phyloP scores from a whole-genome alignment of 2,329 filamentous ascomycete species.

The Gremmenia infestans region DNA sequence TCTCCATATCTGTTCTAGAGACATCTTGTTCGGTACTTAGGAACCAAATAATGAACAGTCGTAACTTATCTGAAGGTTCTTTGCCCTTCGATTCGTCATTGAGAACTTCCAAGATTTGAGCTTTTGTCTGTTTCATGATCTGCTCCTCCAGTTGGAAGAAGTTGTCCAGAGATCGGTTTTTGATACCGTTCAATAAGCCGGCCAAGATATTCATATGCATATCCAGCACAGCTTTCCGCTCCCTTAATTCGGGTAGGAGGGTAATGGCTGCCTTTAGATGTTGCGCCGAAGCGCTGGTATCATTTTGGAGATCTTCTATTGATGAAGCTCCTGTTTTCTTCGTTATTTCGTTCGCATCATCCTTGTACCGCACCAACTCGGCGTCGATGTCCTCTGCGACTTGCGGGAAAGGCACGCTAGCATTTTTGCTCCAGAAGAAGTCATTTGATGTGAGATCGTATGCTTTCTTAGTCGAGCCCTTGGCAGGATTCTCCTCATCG shows the following conservation, averaged over 20 bases:
- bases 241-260: slow-evolving; percentile 81
- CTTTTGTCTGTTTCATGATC: slow-evolving; percentile 84
- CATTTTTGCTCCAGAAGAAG: slow-evolving; percentile 96
- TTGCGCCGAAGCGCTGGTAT: slow-evolving; percentile 82
- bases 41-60: slow-evolving; percentile 96
- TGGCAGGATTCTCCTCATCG: slow-evolving; percentile 71
- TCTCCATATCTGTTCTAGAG: slow-evolving; percentile 72
- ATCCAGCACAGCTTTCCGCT: slow-evolving; percentile 87
- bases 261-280: slow-evolving; percentile 96
- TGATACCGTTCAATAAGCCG: slow-evolving; percentile 71
- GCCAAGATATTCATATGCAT: slow-evolving; percentile 99
- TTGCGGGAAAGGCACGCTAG: slow-evolving; percentile 84
- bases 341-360: slow-evolving; percentile 89
- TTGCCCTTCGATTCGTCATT: slow-evolving; percentile 77
- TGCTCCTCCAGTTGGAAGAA: slow-evolving; percentile 95
- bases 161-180: slow-evolving; percentile 90
- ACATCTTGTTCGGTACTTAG: slow-evolving; percentile 90
- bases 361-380: slow-evolving; percentile 90
- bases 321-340: slow-evolving; percentile 91
- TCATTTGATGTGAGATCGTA: slow-evolving; percentile 89
- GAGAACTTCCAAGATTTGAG: slow-evolving; percentile 82
- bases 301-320: slow-evolving; percentile 87
- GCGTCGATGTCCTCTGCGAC: slow-evolving; percentile 95
- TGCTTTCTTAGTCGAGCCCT: slow-evolving; percentile 74
- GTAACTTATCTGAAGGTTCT: slow-evolving; percentile 80